These are phyloP conservation scores for Globisporangium megalacanthum DNA, from an alignment of 352 stramenopile genomes.

Conservation along the genomic window DNA sequence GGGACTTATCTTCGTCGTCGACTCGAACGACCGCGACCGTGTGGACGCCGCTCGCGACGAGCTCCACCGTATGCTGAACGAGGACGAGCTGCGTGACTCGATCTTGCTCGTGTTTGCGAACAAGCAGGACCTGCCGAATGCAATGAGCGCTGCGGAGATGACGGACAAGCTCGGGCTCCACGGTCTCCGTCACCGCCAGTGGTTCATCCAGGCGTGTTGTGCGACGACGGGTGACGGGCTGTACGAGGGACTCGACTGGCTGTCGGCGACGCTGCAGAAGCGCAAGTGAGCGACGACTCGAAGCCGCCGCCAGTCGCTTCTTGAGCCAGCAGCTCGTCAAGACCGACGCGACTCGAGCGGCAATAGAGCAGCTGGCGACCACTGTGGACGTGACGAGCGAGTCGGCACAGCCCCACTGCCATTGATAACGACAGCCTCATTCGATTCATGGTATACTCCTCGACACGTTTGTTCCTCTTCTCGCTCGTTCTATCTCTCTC, in stretches of 20 bases:
- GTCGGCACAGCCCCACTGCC: too few species aligned
- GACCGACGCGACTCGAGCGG: too few species aligned
- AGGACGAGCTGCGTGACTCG: constrained; percentile 97
- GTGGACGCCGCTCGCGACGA: constrained; percentile 96
- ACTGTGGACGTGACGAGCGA: too few species aligned
- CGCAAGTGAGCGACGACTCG: constrained; percentile 37
- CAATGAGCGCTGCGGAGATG: constrained; percentile 97
- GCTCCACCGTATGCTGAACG: constrained; percentile 97
- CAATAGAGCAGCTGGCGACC: too few species aligned
- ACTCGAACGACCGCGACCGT: too few species aligned
- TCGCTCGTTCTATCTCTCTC: background rate
- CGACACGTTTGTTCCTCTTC: background rate
- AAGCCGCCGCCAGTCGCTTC: too few species aligned
- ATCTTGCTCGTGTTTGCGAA: constrained; percentile 98
- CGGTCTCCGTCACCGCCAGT: constrained; percentile 95
- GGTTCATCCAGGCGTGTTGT: constrained; percentile 99
- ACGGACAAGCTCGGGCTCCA: constrained; percentile 98
- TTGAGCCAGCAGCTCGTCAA: too few species aligned
- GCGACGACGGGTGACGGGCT: constrained; percentile 97
- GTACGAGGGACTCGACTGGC: constrained; percentile 99
- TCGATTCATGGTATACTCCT: background rate
- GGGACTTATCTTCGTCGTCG: too few species aligned
- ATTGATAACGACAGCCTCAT: too few species aligned
- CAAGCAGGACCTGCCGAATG: constrained; percentile 99
- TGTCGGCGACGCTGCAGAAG: constrained; percentile 86